Percentiles rank a stretch among this genome's conserved stretches.
Conservation (phyloP, 2,329 filamentous ascomycete genomes). For the Colletotrichum tanaceti region DNA sequence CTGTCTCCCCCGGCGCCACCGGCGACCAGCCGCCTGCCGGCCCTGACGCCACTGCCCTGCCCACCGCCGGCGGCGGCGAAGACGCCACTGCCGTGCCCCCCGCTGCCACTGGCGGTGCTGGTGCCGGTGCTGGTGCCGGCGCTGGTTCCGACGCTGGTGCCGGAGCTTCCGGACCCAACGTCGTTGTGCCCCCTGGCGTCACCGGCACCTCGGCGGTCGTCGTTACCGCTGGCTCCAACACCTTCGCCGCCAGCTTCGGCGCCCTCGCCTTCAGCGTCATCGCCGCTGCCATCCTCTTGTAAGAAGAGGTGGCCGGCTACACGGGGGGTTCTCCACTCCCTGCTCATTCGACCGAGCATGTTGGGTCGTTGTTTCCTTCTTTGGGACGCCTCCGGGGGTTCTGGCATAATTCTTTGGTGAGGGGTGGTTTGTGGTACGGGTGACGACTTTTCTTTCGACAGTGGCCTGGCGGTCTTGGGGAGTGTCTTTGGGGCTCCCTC, state of each 20-base stretch:
- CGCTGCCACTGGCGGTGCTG: too few species aligned
- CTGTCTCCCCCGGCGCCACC: too few species aligned
- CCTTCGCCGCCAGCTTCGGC: conserved; percentile 39
- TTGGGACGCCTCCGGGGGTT: neutral
- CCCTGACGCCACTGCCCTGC: too few species aligned
- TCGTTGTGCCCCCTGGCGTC: neutral
- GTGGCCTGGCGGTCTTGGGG: conserved; percentile 29
- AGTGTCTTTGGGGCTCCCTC: conserved; percentile 13
- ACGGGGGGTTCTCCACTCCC: too few species aligned
- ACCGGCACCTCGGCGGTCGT: neutral
- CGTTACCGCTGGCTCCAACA: conserved; percentile 36
- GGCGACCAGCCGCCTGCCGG: too few species aligned
- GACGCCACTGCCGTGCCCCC: too few species aligned
- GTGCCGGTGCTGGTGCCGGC: too few species aligned
- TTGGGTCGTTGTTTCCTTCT: conserved; percentile 21
- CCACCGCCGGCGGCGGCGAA: too few species aligned
- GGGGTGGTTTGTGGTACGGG: conserved; percentile 26
- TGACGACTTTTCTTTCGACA: conserved; percentile 33
- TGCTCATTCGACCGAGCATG: conserved; percentile 1
- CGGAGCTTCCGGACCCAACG: neutral
- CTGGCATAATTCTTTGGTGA: conserved; percentile 20
- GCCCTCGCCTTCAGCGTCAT: conserved; percentile 37
- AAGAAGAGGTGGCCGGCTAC: conserved; percentile 19
- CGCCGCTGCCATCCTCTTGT: conserved; percentile 37
- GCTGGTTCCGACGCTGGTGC: too few species aligned